Conservation (phyloP, 2,329 filamentous ascomycete species). For the Alternaria arborescens region DNA sequence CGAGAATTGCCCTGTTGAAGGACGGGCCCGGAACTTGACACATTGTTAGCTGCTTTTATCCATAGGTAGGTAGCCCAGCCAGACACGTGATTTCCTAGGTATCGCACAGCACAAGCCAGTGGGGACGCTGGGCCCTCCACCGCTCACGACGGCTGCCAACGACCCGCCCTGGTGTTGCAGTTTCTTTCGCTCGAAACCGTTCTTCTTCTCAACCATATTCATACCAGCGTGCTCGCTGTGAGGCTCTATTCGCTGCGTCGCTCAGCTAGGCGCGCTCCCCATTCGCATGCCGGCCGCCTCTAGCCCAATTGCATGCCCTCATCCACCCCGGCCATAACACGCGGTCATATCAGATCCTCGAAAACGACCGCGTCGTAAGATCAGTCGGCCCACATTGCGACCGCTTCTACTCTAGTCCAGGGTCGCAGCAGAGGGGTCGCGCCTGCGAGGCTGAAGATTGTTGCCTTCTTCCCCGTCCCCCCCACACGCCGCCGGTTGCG, state of each 20-base stretch:
- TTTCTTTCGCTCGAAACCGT: slow-evolving; percentile 25
- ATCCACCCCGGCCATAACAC: slow-evolving; percentile 42
- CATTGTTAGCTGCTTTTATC: slow-evolving; percentile 26
- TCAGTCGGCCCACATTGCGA: slow-evolving; percentile 27
- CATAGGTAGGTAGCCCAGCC: slow-evolving; percentile 2
- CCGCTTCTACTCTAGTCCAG: slow-evolving; percentile 21
- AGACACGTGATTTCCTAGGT: slow-evolving; percentile 23
- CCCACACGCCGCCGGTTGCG: slow-evolving; percentile 20
- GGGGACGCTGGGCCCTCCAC: slow-evolving; percentile 17
- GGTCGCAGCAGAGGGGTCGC: slow-evolving; percentile 31
- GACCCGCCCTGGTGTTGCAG: slow-evolving; percentile 31
- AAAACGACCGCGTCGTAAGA: slow-evolving; percentile 32
- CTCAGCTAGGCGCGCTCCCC: slow-evolving; percentile 38
- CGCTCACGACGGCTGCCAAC: slow-evolving; percentile 30
- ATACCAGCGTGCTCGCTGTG: slow-evolving; percentile 27
- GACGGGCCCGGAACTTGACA: slow-evolving; percentile 22
- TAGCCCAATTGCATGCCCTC: slow-evolving; percentile 46
- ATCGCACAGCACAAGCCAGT: neutral
- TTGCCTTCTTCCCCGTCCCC: slow-evolving; percentile 17
- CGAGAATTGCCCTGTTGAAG: slow-evolving; percentile 19
- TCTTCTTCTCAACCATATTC: slow-evolving; percentile 19
- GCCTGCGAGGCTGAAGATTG: slow-evolving; percentile 21
- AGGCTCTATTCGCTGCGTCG: slow-evolving; percentile 40
- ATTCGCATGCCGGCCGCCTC: slow-evolving; percentile 46
- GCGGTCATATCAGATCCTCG: slow-evolving; percentile 31